Conservation (phyloP, 352 stramenopile species). For the Phytophthora fragariaefolia region DNA sequence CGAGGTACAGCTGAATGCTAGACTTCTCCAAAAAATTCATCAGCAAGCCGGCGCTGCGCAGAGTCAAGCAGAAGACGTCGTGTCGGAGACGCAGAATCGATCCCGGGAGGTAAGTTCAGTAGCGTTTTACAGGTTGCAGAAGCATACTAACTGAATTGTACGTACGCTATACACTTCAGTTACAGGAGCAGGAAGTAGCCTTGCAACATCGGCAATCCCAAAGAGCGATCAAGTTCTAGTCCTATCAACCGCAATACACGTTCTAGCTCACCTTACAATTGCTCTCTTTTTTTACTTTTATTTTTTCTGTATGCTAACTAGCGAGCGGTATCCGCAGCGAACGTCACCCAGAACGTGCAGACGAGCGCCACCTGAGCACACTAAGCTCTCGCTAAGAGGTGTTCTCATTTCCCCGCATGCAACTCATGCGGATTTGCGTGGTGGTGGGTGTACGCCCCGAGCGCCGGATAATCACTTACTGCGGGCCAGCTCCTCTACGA, state of each 20-base stretch:
- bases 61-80: constrained; percentile 57
- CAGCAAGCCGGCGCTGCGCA: constrained; percentile 48
- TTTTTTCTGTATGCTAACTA: constrained; percentile 39
- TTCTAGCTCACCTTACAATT: background rate
- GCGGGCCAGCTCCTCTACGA: constrained; percentile 74
- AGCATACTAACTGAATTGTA: constrained; percentile 12
- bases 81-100: constrained; percentile 74
- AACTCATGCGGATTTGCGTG: constrained; percentile 11
- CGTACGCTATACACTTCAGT: constrained; percentile 28
- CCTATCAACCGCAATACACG: background rate
- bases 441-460: constrained; percentile 7
- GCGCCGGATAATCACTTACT: constrained; percentile 58
- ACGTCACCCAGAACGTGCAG: constrained; percentile 13
- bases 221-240: constrained; percentile 40
- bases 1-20: constrained; percentile 78
- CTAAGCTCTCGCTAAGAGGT: constrained; percentile 29
- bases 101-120: constrained; percentile 63
- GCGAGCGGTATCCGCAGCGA: constrained; percentile 18
- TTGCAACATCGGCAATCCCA: constrained; percentile 45
- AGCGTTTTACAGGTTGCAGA: background rate
- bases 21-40: constrained; percentile 78
- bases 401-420: constrained; percentile 8
- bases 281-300: constrained; percentile 16
- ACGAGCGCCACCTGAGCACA: constrained; percentile 24
- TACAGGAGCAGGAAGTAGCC: constrained; percentile 60